Conservation (phyloP, 768 basidiomycete genomes). For the Leccinum rimulosum region DNA sequence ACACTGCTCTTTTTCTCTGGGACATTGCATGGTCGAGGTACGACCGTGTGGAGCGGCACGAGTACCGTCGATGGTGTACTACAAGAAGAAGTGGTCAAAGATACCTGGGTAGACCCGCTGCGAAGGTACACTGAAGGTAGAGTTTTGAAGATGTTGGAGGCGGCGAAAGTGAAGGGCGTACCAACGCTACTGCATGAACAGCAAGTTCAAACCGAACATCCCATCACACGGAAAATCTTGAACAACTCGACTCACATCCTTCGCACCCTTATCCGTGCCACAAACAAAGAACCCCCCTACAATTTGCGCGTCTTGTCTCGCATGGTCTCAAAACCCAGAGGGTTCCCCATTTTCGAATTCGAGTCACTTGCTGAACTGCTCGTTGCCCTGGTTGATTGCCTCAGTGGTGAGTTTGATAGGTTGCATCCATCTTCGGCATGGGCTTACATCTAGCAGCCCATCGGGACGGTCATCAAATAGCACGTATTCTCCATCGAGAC, state of each 20-base stretch:
- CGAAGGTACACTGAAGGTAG: not conserved
- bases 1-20: not conserved
- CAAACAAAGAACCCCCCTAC: not conserved
- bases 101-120: conserved; percentile 4
- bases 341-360: not conserved
- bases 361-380: not conserved
- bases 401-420: not conserved
- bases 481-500: conserved; percentile 1
- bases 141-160: not conserved
- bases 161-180: not conserved
- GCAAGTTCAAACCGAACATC: conserved; percentile 1
- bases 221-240: not conserved
- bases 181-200: conserved; percentile 1
- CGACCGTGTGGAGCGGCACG: not conserved
- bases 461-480: not conserved
- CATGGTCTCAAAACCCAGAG: not conserved
- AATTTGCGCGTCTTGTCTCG: not conserved
- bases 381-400: not conserved
- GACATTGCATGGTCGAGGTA: not conserved
- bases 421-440: not conserved
- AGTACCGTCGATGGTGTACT: not conserved
- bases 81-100: conserved; percentile 5
- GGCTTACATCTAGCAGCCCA: not conserved
- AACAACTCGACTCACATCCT: conserved; percentile 5
- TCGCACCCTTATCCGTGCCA: too few relatives aligned